Base-by-base conservation (phyloP, 2,329 filamentous ascomycete genomes). In the Neonectria hederae region DNA sequence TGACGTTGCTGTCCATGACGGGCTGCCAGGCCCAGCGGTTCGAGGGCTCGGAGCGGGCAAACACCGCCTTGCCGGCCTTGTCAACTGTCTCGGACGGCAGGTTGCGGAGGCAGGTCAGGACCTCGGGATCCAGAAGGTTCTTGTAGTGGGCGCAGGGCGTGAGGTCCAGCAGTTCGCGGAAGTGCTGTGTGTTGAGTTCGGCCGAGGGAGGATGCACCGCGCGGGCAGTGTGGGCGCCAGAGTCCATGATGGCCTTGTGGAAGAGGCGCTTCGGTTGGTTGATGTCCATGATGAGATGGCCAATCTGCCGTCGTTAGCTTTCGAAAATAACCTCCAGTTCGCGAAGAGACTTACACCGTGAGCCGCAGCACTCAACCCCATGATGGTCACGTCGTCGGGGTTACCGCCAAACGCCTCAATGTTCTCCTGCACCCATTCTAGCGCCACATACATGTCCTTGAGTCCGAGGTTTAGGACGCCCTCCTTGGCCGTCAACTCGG, bases 381-480 rank as follows among this genome's bases (percentile, higher is more conserved):
- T 83, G 59, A 86, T 71, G 0, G 83, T 85, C 21, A 86, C 79
- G 66, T 82, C 77, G 19, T 78, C 67, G 2, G 80, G 78, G 69
- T 87, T 78, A 14, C 84, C 85, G 0, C 83, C 84, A 70, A 87
- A 87, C 2, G 76, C 76, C 6, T 66, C 76, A 56, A 87, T 85
- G 67, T 87, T 85, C 54, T 84, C 80, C 43, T 82, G 78, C 3
- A 87, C 78, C 85, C 84, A 87, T 54, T 81, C 74, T 6, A 87
- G 73, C 1, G 81, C 78, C 5, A 82, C 66, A 22, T 80, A 76
- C 70, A 86, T 84, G 63, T 87, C 84, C 45, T 80, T 79, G 11
- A 87, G 73, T 0, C 86, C 87, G 13, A 85, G 76, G 65, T 89
- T 89, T 19, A 87, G 78, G 1, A 83, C 63, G 0, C 84, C 86